A percentile compares a stretch with the other conserved stretches of the same genome.
Evolutionary conservation across 1,284 basidiomycete species (phyloP).

Genomic region (Pseudozyma hubeiensis): DNA sequence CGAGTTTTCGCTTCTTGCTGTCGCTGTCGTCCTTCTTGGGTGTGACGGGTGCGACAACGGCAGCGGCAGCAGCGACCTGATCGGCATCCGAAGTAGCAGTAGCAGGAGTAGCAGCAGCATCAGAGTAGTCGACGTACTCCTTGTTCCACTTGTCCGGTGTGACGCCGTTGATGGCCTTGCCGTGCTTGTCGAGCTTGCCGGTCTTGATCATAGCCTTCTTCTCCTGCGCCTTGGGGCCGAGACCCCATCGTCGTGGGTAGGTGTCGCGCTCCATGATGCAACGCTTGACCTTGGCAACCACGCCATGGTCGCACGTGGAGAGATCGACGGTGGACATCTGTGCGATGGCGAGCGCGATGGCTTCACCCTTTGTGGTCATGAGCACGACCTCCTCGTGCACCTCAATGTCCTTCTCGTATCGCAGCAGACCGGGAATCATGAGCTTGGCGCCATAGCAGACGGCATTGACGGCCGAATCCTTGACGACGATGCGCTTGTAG

Average conservation of each 20-base stretch:
- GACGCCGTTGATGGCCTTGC: constrained; percentile 87
- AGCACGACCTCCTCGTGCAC: constrained; percentile 96
- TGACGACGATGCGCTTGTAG: constrained; percentile 99
- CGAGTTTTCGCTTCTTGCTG: constrained; percentile 71
- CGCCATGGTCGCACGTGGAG: constrained; percentile 97
- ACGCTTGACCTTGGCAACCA: constrained; percentile 98
- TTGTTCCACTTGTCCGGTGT: constrained; percentile 92
- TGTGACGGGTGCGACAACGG: constrained; percentile 38
- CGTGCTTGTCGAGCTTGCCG: constrained; percentile 95
- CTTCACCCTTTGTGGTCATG: constrained; percentile 99
- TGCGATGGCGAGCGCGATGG: constrained; percentile 86
- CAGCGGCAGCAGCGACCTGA: constrained; percentile 37
- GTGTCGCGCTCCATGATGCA: constrained; percentile 99
- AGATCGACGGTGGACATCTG: constrained; percentile 97
- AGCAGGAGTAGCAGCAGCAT: constrained; percentile 65
- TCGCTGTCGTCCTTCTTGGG: constrained; percentile 53
- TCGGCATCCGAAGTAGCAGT: constrained; percentile 21
- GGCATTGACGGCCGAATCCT: constrained; percentile 98
- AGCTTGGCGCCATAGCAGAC: constrained; percentile 99
- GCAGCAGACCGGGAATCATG: constrained; percentile 98
- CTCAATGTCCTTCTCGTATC: constrained; percentile 96
- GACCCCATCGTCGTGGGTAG: constrained; percentile 97
- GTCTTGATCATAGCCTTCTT: constrained; percentile 87
- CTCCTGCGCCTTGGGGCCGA: constrained; percentile 93
- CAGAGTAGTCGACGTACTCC: constrained; percentile 90